A percentile compares a stretch with the other conserved stretches of the same genome.
Evolutionary conservation across 352 stramenopile species (phyloP).

Genomic region (Pythium aquatile): DNA sequence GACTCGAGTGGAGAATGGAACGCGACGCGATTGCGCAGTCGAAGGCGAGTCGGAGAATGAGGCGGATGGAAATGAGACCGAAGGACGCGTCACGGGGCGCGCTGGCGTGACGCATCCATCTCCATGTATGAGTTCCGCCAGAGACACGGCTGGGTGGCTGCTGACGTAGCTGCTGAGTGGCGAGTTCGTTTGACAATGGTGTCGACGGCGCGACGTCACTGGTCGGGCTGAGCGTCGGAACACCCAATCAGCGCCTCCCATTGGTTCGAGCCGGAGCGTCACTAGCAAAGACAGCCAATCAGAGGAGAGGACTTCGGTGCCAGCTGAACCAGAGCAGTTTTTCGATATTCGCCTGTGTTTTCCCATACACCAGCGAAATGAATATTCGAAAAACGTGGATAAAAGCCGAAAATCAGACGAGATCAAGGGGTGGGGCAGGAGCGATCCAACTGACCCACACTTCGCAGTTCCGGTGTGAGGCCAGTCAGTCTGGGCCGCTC

Average conservation of each 20-base stretch:
- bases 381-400: neutral
- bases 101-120: neutral
- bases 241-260: neutral
- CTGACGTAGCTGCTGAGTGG: constrained; percentile 9
- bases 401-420: neutral
- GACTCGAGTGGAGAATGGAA: neutral
- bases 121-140: constrained; percentile 4
- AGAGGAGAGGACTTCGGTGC: neutral
- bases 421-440: neutral
- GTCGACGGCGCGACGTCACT: constrained; percentile 12
- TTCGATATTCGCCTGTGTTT: neutral
- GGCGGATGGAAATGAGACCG: neutral
- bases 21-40: constrained; percentile 18
- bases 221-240: neutral
- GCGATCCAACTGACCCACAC: neutral
- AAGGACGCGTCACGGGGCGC: neutral
- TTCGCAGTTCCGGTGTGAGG: neutral
- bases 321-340: neutral
- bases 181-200: neutral
- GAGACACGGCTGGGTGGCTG: constrained; percentile 1
- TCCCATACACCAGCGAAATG: neutral
- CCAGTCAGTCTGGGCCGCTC: neutral
- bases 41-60: neutral
- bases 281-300: constrained; percentile 7
- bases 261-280: constrained; percentile 7